Evolutionary conservation across 2,329 filamentous ascomycete species (phyloP).

Genomic region (Xylariaceae sp.): DNA sequence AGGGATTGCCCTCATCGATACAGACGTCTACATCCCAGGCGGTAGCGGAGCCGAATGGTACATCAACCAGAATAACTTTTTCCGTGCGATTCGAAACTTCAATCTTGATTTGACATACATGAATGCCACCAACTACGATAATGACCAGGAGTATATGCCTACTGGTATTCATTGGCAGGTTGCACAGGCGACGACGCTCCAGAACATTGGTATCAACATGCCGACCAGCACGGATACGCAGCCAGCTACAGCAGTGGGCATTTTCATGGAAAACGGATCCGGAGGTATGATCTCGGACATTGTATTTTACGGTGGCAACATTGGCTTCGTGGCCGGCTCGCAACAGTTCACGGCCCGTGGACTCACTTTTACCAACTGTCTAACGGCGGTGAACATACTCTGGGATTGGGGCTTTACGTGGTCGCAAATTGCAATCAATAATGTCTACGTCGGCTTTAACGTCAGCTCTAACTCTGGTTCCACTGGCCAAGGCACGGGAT

Average conservation of each 20-base stretch:
- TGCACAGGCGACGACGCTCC: constrained; percentile 1
- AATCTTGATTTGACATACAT: background rate
- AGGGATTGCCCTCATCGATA: constrained; percentile 1
- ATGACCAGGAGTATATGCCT: background rate
- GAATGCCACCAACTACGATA: background rate
- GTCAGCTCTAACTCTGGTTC: background rate
- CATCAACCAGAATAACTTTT: constrained; percentile 2
- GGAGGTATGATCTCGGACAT: background rate
- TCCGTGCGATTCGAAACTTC: constrained; percentile 1
- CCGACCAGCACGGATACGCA: no score
- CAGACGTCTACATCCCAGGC: constrained; percentile 1
- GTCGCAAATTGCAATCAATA: background rate
- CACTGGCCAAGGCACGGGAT: constrained; percentile 19
- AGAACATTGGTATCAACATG: no score
- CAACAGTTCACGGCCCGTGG: background rate
- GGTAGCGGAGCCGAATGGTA: constrained; percentile 1
- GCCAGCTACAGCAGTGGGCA: no score
- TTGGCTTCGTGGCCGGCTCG: background rate
- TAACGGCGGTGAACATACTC: background rate
- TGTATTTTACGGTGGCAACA: background rate
- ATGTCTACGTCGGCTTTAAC: background rate
- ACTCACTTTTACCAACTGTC: background rate
- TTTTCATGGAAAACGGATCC: constrained; percentile 1
- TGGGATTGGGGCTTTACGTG: constrained; percentile 4
- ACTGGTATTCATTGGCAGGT: constrained; percentile 5